Evolutionary conservation across 352 stramenopile genomes (phyloP).

Genomic region (Phytopythium mirpurense): DNA sequence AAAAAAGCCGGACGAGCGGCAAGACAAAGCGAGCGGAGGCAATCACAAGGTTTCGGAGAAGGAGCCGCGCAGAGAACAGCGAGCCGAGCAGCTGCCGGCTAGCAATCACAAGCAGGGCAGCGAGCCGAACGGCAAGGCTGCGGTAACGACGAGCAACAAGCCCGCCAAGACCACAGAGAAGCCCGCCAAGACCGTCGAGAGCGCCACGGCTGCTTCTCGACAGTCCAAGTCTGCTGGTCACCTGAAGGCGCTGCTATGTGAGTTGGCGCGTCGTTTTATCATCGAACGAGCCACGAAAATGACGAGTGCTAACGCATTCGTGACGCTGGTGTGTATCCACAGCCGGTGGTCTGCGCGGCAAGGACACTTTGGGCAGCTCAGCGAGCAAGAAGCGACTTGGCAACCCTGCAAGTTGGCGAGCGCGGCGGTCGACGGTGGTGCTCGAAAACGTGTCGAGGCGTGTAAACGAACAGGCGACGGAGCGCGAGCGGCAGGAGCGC

Average conservation of each 20-base stretch:
- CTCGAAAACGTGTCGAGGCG: slow-evolving; percentile 36
- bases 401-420: slow-evolving; percentile 31
- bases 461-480: slow-evolving; percentile 18
- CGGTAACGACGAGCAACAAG: too few species aligned
- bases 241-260: slow-evolving; percentile 53
- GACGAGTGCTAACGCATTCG: not conserved
- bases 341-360: slow-evolving; percentile 15
- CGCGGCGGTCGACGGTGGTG: slow-evolving; percentile 43
- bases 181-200: not conserved
- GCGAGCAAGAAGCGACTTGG: slow-evolving; percentile 28
- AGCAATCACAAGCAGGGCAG: slow-evolving; percentile 3
- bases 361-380: slow-evolving; percentile 35
- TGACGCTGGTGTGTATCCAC: slow-evolving; percentile 9
- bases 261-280: slow-evolving; percentile 6
- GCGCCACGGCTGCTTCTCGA: not conserved
- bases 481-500: slow-evolving; percentile 15
- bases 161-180: not conserved
- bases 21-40: slow-evolving; percentile 1
- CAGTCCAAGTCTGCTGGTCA: slow-evolving; percentile 61
- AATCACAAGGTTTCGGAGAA: slow-evolving; percentile 6
- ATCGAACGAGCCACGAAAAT: not conserved
- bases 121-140: not conserved
- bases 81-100: too few species aligned
- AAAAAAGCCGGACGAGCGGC: not conserved
- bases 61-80: slow-evolving; percentile 8